Percentiles rank a stretch among this genome's conserved stretches.
Evolutionary conservation across 148 eudicot genomes (phyloP).

Genomic region (Amaranthus palmeri): DNA sequence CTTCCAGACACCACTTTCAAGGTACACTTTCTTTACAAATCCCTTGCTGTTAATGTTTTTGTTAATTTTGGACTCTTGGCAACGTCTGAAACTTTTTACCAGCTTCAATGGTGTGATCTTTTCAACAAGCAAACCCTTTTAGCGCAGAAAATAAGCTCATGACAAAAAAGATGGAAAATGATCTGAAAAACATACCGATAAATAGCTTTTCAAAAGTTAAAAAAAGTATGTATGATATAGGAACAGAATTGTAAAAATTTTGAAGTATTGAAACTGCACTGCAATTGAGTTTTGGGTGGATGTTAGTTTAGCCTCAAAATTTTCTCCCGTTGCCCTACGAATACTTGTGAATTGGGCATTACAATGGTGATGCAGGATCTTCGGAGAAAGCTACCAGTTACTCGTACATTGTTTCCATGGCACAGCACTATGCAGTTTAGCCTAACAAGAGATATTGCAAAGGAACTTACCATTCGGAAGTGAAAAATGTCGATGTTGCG

Average conservation of each 20-base stretch:
- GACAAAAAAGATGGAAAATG: too few relatives aligned
- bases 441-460: slow-evolving; percentile 62
- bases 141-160: background rate
- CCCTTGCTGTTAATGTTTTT: slow-evolving; percentile 3
- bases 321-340: background rate
- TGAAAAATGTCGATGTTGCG: slow-evolving; percentile 15
- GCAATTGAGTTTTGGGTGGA: background rate
- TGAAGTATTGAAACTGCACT: background rate
- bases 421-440: slow-evolving; percentile 78
- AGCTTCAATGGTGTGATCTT: background rate
- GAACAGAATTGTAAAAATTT: background rate
- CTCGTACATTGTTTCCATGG: slow-evolving; percentile 92
- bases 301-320: background rate
- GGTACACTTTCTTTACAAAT: slow-evolving; percentile 37
- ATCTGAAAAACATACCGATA: background rate
- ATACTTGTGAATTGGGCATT: background rate
- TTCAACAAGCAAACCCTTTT: background rate
- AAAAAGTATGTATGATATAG: too few relatives aligned
- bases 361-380: slow-evolving; percentile 52
- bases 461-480: slow-evolving; percentile 54
- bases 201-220: too few relatives aligned
- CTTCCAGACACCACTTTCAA: slow-evolving; percentile 95
- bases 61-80: background rate
- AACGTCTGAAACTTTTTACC: too few relatives aligned
- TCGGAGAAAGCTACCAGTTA: slow-evolving; percentile 87